These are phyloP conservation scores for Chionographis japonica DNA, from an alignment of 106 monocot genomes.

Conservation along the genomic window DNA sequence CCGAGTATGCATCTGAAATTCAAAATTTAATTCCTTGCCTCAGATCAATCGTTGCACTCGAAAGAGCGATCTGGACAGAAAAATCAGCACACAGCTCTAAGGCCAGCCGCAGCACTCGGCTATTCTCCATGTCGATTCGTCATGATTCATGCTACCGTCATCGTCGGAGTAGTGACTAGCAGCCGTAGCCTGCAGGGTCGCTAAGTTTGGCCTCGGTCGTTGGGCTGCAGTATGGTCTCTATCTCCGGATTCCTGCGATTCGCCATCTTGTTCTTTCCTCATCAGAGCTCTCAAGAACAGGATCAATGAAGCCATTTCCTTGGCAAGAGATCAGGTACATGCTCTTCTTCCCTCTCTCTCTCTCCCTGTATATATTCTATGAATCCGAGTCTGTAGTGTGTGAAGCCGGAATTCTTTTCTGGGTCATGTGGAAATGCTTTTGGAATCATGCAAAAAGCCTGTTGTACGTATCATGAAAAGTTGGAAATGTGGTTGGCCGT, in stretches of 20 bases:
- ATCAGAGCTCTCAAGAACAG: conserved; percentile 11
- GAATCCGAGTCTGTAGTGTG: too few species aligned
- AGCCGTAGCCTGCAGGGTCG: neutral
- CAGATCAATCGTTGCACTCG: too few species aligned
- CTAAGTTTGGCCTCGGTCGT: neutral
- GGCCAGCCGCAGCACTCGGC: neutral
- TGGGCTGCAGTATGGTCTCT: neutral
- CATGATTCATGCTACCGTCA: neutral
- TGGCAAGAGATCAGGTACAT: neutral
- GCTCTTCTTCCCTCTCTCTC: neutral
- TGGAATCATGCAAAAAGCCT: too few species aligned
- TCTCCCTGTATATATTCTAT: too few species aligned
- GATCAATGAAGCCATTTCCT: conserved; percentile 8
- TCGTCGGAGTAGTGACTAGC: neutral
- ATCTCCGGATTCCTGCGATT: neutral
- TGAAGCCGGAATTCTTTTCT: too few species aligned
- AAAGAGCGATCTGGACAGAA: too few species aligned
- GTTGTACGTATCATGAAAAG: too few species aligned
- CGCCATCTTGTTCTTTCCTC: neutral
- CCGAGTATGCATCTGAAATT: too few species aligned
- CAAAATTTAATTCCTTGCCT: too few species aligned
- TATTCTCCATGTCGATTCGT: neutral
- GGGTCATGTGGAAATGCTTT: too few species aligned
- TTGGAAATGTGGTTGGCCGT: neutral
- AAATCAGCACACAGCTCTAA: neutral